A percentile compares a stretch with the other conserved stretches of the same genome.
Evolutionary conservation across 495 filamentous ascomycete genomes (phyloP).

Genomic region (Podospora pseudoanserina): DNA sequence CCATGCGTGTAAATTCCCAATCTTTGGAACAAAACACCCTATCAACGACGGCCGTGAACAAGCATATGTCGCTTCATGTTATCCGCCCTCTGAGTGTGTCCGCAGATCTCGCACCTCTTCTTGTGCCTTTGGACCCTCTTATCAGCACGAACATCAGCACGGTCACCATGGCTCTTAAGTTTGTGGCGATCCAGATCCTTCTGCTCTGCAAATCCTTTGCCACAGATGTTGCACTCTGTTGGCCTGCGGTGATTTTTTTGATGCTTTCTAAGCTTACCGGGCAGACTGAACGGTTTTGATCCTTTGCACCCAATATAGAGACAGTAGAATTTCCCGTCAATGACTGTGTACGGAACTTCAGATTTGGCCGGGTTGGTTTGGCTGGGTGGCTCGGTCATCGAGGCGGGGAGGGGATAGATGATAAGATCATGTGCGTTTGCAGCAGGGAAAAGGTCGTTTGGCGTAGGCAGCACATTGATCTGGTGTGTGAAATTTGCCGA

Average conservation of each 20-base stretch:
- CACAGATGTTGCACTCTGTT: not conserved
- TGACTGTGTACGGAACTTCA: not conserved
- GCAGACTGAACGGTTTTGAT: not conserved
- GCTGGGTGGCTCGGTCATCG: not conserved
- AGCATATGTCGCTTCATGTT: constrained; percentile 3
- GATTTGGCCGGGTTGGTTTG: not conserved
- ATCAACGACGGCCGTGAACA: not conserved
- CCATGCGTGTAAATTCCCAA: not conserved
- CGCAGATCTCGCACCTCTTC: not conserved
- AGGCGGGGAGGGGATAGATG: not conserved
- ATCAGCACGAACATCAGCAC: not conserved
- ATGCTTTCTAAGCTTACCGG: not conserved
- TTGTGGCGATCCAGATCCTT: constrained; percentile 1
- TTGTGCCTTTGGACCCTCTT: not conserved
- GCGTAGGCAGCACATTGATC: not conserved
- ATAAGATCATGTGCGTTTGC: not conserved
- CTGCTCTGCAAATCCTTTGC: not conserved
- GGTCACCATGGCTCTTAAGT: not conserved
- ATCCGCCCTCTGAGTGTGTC: not conserved
- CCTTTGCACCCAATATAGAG: not conserved
- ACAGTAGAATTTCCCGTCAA: not conserved
- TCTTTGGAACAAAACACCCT: not conserved
- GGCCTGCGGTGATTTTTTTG: not conserved
- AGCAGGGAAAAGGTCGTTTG: not conserved
- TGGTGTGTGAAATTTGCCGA: not conserved